Percentiles rank a stretch among this genome's conserved stretches.
phyloP scores from a whole-genome alignment of 148 eudicot genomes.

The Amaranthus cruentus region DNA sequence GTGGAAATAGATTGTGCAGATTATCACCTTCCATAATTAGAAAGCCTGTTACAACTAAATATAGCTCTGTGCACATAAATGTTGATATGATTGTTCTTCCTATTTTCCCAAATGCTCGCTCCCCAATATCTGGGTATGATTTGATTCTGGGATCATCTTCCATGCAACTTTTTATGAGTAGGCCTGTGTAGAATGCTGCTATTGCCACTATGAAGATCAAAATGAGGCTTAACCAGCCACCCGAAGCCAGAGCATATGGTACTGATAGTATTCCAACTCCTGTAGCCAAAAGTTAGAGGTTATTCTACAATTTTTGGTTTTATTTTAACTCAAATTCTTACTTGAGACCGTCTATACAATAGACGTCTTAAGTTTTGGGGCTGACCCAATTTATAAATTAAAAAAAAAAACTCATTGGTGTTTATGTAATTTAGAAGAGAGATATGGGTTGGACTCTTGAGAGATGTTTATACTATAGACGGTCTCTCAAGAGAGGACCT shows the following conservation, averaged over 20 bases:
- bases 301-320: no score
- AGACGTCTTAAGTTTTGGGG: no score
- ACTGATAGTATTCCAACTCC: constrained; percentile 52
- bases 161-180: constrained; percentile 54
- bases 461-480: no score
- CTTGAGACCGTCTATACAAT: no score
- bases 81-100: constrained; percentile 36
- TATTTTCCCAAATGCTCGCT: constrained; percentile 41
- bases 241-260: constrained; percentile 46
- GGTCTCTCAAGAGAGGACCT: no score
- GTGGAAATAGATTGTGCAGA: constrained; percentile 38
- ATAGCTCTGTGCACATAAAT: constrained; percentile 44
- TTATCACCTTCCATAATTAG: constrained; percentile 62
- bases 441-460: no score
- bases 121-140: constrained; percentile 50
- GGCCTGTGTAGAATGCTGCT: constrained; percentile 36
- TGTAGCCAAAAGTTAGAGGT: neutral
- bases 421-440: no score
- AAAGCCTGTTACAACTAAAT: constrained; percentile 52
- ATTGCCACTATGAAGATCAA: constrained; percentile 33
- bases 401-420: no score
- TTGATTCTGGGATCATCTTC: constrained; percentile 37
- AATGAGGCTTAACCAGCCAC: constrained; percentile 48
- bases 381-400: no score
- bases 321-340: no score